phyloP scores from a whole-genome alignment of 805 yeast species.

The Babjeviella inositovora region DNA sequence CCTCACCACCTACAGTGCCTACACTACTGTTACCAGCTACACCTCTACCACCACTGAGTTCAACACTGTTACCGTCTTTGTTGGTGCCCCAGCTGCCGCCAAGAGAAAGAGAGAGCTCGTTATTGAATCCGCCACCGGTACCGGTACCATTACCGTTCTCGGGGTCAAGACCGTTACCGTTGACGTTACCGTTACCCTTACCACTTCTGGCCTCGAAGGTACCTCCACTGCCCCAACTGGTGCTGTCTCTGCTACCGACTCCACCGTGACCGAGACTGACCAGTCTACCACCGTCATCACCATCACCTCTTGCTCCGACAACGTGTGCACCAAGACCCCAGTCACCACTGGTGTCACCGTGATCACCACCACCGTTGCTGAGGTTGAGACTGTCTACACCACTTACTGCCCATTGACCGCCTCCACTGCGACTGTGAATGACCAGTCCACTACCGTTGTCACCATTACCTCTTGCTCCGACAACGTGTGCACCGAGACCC shows the following conservation, averaged over 20 bases:
- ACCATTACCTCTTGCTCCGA: constrained; percentile 10
- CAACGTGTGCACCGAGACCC: too few species aligned
- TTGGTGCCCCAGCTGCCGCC: constrained; percentile 4
- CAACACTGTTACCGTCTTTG: constrained; percentile 3
- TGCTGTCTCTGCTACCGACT: neutral
- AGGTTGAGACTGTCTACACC: constrained; percentile 7
- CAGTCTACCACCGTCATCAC: constrained; percentile 2
- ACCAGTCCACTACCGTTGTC: constrained; percentile 8
- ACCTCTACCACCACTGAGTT: constrained; percentile 5
- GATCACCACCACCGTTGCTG: constrained; percentile 8
- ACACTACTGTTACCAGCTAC: constrained; percentile 4
- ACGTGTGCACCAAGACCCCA: constrained; percentile 4
- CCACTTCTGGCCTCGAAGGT: constrained; percentile 2
- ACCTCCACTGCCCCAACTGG: constrained; percentile 1
- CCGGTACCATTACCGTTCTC: constrained; percentile 4
- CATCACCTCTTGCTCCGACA: constrained; percentile 4
- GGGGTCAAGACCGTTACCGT: constrained; percentile 2
- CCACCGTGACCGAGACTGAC: too few species aligned
- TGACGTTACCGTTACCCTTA: constrained; percentile 1
- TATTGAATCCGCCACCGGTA: constrained; percentile 8
- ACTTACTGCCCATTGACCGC: constrained; percentile 9
- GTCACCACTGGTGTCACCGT: constrained; percentile 7
- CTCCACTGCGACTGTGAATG: constrained; percentile 6
- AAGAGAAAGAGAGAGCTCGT: constrained; percentile 7
- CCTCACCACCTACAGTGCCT: constrained; percentile 4